Base-by-base conservation (phyloP, 1,139 yeast genomes). In the Arxiozyma bovina region DNA sequence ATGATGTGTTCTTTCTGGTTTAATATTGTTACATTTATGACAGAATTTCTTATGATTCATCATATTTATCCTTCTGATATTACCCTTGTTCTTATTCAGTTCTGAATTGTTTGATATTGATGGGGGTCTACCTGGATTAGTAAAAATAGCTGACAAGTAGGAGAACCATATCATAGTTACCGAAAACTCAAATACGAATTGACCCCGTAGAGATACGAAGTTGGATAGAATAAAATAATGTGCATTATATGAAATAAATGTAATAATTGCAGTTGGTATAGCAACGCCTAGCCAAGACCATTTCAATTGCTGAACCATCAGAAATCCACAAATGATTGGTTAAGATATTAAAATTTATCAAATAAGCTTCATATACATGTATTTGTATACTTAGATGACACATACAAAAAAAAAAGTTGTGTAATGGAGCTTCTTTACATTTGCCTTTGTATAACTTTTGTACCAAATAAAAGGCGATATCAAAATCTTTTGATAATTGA, bases 1-100 rank as follows among this genome's bases (percentile, higher is more conserved):
- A 67, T 88, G 96, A 65, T 88, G 96, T 1, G 88, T 68, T 50
- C 96, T 73, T 63, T 83, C 89, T 0, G 95, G 95, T 65, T 87
- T 87, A 65, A 76, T 80, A 22, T 64, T 69, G 40, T 80, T 63
- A 67, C 96, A 88, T 63, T 85, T 86, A 54, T 72, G 66, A 65
- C 94, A 87, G 77, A 80, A 83, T 53, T 82, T 74, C 85, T 8
- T 27, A 27, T 27, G 11, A 2, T 27, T 27, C 86, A 81, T 53
- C 48, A 45, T 34, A 17, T 34, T 34, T 34, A 34, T 2, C 11
- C n/a, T n/a, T n/a, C 3, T n/a, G 17, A 12, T 11, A 25, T 74
- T 75, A 2, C 68, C 69, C 5, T 64, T 61, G 18, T 63, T 34
- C 6, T 34, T 12, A 34, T 34, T 34, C 12, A 34, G 40, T 58